Evolutionary conservation across 176 grass and related monocot genomes (phyloP).

Genomic region (Aegilops umbellulata): DNA sequence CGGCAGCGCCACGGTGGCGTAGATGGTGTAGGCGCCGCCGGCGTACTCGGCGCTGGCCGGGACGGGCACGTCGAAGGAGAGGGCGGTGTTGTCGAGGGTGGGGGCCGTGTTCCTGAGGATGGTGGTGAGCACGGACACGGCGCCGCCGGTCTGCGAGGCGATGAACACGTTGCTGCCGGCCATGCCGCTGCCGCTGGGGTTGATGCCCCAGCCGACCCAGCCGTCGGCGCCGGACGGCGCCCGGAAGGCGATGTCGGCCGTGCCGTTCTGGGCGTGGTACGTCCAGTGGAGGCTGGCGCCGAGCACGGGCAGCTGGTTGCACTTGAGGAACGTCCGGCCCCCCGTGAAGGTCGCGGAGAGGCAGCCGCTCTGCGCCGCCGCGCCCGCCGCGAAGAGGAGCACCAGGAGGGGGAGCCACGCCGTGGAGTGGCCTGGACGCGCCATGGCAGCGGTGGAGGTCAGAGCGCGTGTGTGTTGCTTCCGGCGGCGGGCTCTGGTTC

Average conservation of each 20-base stretch:
- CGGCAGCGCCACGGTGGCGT: conserved; percentile 55
- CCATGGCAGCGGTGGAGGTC: not conserved
- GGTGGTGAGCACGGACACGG: conserved; percentile 26
- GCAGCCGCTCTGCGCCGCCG: conserved; percentile 49
- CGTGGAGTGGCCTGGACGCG: conserved; percentile 17
- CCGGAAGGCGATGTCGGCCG: conserved; percentile 70
- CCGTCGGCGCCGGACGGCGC: conserved; percentile 11
- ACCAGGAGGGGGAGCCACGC: conserved; percentile 29
- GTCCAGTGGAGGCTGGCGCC: conserved; percentile 75
- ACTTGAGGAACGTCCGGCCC: conserved; percentile 39
- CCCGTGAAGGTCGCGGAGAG: conserved; percentile 38
- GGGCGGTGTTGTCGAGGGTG: not conserved
- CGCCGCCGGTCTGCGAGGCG: conserved; percentile 35
- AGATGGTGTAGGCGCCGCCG: conserved; percentile 63
- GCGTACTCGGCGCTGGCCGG: conserved; percentile 45
- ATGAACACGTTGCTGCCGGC: conserved; percentile 49
- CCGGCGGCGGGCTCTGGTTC: not conserved
- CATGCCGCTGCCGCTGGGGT: conserved; percentile 27
- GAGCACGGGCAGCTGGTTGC: conserved; percentile 51
- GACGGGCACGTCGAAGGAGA: conserved; percentile 36
- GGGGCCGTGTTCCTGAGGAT: not conserved
- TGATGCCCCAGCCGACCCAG: conserved; percentile 94
- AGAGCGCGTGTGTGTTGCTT: not conserved
- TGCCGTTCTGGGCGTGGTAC: conserved; percentile 65
- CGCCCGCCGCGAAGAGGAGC: conserved; percentile 18